Conservation (phyloP, 2,329 filamentous ascomycete genomes). For the Pseudogymnoascus sp. region DNA sequence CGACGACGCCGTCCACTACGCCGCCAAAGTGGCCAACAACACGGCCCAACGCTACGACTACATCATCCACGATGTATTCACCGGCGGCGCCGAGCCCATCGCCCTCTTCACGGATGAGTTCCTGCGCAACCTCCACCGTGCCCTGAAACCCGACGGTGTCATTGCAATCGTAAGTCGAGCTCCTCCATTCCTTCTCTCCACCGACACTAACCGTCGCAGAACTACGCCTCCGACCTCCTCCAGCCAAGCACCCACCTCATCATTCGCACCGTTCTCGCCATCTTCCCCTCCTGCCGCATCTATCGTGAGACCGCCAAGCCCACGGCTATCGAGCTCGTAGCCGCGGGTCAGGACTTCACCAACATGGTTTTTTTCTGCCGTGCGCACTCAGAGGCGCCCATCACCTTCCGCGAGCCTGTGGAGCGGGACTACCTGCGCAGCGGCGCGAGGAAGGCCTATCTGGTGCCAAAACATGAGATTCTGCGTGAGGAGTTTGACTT, state of each 20-base stretch:
- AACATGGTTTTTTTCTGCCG: slow-evolving; percentile 93
- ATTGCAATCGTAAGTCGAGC: slow-evolving; percentile 68
- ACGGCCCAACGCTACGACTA: slow-evolving; percentile 61
- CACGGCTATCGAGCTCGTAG: slow-evolving; percentile 39
- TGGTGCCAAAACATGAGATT: slow-evolving; percentile 67
- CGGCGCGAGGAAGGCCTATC: slow-evolving; percentile 57
- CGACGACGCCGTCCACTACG: slow-evolving; percentile 70
- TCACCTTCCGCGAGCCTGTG: slow-evolving; percentile 60
- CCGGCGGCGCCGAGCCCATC: slow-evolving; percentile 85
- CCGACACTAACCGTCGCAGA: slow-evolving; percentile 43
- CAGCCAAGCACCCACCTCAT: slow-evolving; percentile 70
- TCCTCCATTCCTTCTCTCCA: not conserved
- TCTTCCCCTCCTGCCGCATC: slow-evolving; percentile 85
- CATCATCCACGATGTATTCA: slow-evolving; percentile 96
- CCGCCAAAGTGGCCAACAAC: slow-evolving; percentile 36
- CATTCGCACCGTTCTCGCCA: slow-evolving; percentile 68
- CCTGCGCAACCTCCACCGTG: slow-evolving; percentile 56
- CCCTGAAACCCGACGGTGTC: slow-evolving; percentile 71
- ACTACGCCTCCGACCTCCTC: slow-evolving; percentile 85
- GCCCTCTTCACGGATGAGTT: slow-evolving; percentile 84
- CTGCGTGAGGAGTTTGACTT: slow-evolving; percentile 26
- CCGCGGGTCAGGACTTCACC: slow-evolving; percentile 62
- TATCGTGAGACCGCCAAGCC: slow-evolving; percentile 67
- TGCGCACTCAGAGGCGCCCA: slow-evolving; percentile 33
- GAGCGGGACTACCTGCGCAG: slow-evolving; percentile 64